Conservation (phyloP, 2,329 filamentous ascomycete genomes). For the Chaetomiaceae sp. region DNA sequence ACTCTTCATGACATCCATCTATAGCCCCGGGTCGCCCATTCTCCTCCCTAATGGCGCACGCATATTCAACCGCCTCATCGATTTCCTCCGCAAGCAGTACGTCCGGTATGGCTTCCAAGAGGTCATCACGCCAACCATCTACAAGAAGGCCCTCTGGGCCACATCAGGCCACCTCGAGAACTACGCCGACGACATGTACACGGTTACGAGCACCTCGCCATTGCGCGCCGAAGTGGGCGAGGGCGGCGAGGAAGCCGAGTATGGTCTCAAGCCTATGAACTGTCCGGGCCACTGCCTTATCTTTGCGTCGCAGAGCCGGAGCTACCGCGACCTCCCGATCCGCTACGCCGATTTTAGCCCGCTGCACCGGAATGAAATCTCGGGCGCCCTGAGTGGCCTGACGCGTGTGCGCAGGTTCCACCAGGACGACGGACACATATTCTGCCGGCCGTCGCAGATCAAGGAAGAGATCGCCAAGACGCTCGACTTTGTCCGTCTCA, state of each 20-base stretch:
- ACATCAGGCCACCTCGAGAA: constrained; percentile 84
- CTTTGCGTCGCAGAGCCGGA: constrained; percentile 68
- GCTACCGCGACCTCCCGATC: constrained; percentile 76
- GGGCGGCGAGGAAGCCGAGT: constrained; percentile 60
- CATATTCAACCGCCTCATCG: constrained; percentile 77
- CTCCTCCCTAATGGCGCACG: constrained; percentile 77
- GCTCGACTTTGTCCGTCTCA: constrained; percentile 67
- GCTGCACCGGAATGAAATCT: constrained; percentile 81
- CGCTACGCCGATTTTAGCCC: constrained; percentile 85
- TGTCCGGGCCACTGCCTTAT: constrained; percentile 85
- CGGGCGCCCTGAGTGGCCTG: constrained; percentile 73
- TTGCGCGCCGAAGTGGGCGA: constrained; percentile 34
- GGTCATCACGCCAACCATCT: constrained; percentile 85
- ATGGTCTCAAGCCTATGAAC: constrained; percentile 89
- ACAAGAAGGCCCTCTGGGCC: constrained; percentile 83
- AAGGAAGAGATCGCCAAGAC: constrained; percentile 68
- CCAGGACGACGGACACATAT: constrained; percentile 89
- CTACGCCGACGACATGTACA: constrained; percentile 90
- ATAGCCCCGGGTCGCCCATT: constrained; percentile 81
- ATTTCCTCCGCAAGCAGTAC: constrained; percentile 80
- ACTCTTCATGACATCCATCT: constrained; percentile 72
- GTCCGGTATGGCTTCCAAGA: constrained; percentile 81
- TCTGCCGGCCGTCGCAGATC: constrained; percentile 75
- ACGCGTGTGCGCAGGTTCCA: constrained; percentile 83
- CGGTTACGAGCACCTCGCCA: constrained; percentile 58